phyloP scores from a whole-genome alignment of 1,284 basidiomycete genomes.

The Marasmius fiardii region DNA sequence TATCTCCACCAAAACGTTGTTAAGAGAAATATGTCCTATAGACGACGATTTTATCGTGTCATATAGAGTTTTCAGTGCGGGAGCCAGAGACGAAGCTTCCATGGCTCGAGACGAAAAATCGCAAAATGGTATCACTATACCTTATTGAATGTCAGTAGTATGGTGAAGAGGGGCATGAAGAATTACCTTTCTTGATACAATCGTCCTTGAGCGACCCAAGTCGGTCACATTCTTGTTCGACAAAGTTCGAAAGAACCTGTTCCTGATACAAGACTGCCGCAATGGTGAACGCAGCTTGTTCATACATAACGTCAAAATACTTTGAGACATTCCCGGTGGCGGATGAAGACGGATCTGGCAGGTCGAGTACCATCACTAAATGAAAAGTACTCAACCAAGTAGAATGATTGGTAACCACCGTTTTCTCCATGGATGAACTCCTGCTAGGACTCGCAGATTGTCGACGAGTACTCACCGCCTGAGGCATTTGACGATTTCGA shows the following conservation, averaged over 20 bases:
- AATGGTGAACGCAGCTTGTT: constrained; percentile 83
- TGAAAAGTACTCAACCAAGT: constrained; percentile 82
- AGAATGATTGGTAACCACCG: constrained; percentile 22
- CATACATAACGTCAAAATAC: constrained; percentile 84
- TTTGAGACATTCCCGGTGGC: constrained; percentile 70
- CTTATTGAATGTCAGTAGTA: background rate
- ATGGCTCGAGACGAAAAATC: constrained; percentile 59
- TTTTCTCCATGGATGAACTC: constrained; percentile 30
- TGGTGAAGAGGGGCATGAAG: background rate
- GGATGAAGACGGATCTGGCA: constrained; percentile 84
- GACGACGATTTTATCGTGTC: constrained; percentile 69
- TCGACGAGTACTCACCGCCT: constrained; percentile 22
- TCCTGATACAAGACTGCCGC: constrained; percentile 88
- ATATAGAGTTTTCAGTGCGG: constrained; percentile 71
- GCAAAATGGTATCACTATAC: constrained; percentile 52
- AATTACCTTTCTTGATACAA: constrained; percentile 56
- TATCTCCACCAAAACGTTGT: constrained; percentile 74
- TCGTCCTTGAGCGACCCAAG: constrained; percentile 70
- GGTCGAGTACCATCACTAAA: constrained; percentile 84
- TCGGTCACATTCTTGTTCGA: constrained; percentile 72
- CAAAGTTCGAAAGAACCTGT: constrained; percentile 80
- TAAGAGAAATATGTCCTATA: constrained; percentile 73
- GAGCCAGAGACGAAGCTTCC: constrained; percentile 65
- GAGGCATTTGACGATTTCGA: constrained; percentile 34
- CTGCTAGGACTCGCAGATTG: constrained; percentile 27